phyloP scores from a whole-genome alignment of 2,329 filamentous ascomycete genomes.

The Xylariaceae sp. region DNA sequence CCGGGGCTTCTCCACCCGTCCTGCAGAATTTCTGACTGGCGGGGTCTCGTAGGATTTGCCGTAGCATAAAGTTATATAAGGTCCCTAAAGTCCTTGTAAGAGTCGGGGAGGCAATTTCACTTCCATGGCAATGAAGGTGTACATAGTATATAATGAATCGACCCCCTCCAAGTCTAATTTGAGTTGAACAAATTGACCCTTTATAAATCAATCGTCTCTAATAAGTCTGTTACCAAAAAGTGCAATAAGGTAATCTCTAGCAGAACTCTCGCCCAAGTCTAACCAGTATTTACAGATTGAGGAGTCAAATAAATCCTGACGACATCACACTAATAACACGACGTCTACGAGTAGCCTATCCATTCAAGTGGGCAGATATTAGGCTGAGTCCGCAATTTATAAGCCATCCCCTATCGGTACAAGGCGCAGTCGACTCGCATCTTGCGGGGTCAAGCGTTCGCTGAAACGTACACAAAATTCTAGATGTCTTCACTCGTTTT shows the following conservation, averaged over 20 bases:
- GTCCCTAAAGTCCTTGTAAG: neutral
- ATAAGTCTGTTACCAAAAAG: neutral
- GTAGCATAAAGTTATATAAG: neutral
- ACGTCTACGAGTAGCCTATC: neutral
- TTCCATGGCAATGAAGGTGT: too few relatives aligned
- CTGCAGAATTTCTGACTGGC: neutral
- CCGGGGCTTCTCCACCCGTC: slow-evolving; percentile 11
- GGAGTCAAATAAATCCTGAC: too few relatives aligned
- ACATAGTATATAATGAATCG: neutral
- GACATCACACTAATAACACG: neutral
- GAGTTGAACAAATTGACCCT: neutral
- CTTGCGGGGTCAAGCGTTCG: neutral
- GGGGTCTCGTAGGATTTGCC: neutral
- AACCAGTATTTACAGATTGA: neutral
- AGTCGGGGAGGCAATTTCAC: too few relatives aligned
- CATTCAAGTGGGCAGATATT: neutral
- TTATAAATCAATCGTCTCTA: neutral
- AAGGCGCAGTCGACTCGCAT: neutral
- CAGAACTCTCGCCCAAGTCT: neutral
- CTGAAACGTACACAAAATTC: neutral
- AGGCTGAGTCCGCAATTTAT: neutral
- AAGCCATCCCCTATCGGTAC: neutral
- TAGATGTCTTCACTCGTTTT: too few relatives aligned
- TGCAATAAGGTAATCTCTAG: neutral
- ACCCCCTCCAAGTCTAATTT: neutral